Evolutionary conservation across 805 yeast genomes (phyloP).

Genomic region (Myxozyma geophila): DNA sequence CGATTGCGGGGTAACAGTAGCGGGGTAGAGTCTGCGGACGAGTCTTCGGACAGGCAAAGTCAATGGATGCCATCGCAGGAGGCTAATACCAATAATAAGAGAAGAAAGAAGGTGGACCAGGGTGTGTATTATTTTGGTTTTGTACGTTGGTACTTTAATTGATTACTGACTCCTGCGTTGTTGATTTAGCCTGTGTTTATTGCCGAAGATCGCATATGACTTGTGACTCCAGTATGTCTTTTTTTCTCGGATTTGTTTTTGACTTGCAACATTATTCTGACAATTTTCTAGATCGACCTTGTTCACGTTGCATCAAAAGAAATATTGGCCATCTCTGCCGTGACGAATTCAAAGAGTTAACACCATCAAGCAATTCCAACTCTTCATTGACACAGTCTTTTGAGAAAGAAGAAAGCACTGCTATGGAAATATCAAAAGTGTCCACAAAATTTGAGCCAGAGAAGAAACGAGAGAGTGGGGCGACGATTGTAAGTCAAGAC

Average conservation of each 20-base stretch:
- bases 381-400: neutral
- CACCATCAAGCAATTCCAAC: neutral
- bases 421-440: neutral
- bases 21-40: slow-evolving; percentile 15
- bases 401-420: neutral
- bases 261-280: slow-evolving; percentile 12
- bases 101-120: slow-evolving; percentile 32
- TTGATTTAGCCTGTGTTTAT: slow-evolving; percentile 73
- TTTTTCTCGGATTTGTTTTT: neutral
- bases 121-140: slow-evolving; percentile 13
- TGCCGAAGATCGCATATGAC: slow-evolving; percentile 94
- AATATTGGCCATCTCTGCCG: slow-evolving; percentile 87
- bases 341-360: slow-evolving; percentile 52
- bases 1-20: slow-evolving; percentile 14
- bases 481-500: slow-evolving; percentile 24
- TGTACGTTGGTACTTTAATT: neutral
- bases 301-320: slow-evolving; percentile 81
- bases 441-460: neutral
- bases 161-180: neutral
- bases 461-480: neutral
- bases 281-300: slow-evolving; percentile 56
- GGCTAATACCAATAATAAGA: neutral
- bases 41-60: neutral
- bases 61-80: neutral
- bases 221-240: slow-evolving; percentile 65